Conservation (phyloP, 2,329 filamentous ascomycete species). For the Colletotrichum nymphaeae region DNA sequence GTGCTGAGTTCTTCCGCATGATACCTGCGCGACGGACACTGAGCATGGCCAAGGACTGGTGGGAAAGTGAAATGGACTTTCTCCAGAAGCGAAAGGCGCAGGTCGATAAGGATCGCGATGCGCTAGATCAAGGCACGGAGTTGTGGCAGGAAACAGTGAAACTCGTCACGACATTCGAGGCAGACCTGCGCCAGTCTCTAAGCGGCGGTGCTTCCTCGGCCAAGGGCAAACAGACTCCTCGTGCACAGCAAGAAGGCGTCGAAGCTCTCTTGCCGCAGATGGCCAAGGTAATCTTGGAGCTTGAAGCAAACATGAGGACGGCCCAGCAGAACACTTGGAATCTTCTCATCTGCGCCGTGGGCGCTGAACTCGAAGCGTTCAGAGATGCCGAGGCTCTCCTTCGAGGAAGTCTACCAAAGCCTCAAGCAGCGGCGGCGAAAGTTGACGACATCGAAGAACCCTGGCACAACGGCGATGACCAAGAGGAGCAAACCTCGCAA, state of each 20-base stretch:
- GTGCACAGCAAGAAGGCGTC: constrained; percentile 52
- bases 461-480: constrained; percentile 30
- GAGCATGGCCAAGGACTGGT: constrained; percentile 78
- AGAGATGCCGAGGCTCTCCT: constrained; percentile 69
- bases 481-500: not conserved
- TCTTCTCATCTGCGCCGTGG: constrained; percentile 79
- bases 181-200: constrained; percentile 68
- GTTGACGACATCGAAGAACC: constrained; percentile 38
- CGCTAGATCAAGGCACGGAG: constrained; percentile 73
- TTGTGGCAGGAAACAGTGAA: constrained; percentile 74
- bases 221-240: constrained; percentile 45
- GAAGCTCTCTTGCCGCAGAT: constrained; percentile 65
- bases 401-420: constrained; percentile 44
- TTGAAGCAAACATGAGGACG: constrained; percentile 64
- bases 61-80: constrained; percentile 70
- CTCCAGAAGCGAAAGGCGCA: constrained; percentile 65
- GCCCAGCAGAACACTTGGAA: constrained; percentile 77
- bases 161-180: constrained; percentile 73
- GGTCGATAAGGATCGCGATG: constrained; percentile 71
- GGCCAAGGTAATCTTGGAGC: constrained; percentile 62
- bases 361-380: constrained; percentile 78
- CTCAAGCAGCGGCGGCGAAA: constrained; percentile 31
- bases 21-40: constrained; percentile 74
- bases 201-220: constrained; percentile 41
- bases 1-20: constrained; percentile 66